Base-by-base conservation (phyloP, 2,329 filamentous ascomycete genomes). In the Pezicula radicicola region DNA sequence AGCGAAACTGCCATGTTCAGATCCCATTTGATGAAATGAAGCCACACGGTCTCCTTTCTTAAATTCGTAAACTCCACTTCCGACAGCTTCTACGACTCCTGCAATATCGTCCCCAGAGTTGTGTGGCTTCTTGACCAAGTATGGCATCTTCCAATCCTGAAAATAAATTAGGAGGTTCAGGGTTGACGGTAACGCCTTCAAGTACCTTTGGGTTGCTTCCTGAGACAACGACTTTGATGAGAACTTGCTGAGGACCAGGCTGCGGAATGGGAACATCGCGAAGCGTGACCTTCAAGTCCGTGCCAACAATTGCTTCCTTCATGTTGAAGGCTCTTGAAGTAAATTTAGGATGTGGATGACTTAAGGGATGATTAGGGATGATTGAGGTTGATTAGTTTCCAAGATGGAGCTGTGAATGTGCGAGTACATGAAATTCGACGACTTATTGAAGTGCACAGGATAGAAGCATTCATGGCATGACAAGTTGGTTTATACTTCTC, bases 1-100 rank as follows among this genome's bases (percentile, higher is more conserved):
- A 3, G 83, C 84, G 54, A 77, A 87, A 7, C 72, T 75, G 2
- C 84, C 84, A 35, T 73, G 63, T 0, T 75, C 70, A 0, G 68
- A 67, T 41, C 66, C 58, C 74, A 85, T 83, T 55, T 80, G 69
- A 50, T 78, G 75, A 48, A 76, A 77, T 0, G 72, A 74, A 0
- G 72, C 73, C 21, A 79, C 76, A 28, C 76, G 69, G 52, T 78
- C 75, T 15, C 75, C 76, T 25, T 62, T 63, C 46, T 66, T 66
- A 51, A 68, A 80, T 48, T 63, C 63, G 48, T 67, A 70, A 2
- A 81, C 76, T 47, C 74, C 68, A 10, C 68, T 61, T 12, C 79
- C 78, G 27, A 79, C 72, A 48, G 67, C 66, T 57, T 80, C 73
- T 12, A 82, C 68, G 48, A 73, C 72, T 21, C 73, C 65, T 18